Conservation (phyloP, 257 asterid species). For the Hygrophila difformis region DNA sequence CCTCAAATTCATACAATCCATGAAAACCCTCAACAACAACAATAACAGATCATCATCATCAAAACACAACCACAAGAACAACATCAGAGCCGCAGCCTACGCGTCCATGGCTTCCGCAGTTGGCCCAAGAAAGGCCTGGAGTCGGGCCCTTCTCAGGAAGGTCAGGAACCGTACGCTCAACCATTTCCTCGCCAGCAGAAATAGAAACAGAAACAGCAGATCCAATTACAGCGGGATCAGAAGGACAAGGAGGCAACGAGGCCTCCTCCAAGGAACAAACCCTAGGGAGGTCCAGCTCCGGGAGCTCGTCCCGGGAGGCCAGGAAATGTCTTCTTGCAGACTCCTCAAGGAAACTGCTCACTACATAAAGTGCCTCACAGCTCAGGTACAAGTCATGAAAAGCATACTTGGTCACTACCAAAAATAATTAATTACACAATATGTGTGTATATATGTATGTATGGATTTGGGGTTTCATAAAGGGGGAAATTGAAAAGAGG, state of each 20-base stretch:
- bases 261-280: too few relatives aligned
- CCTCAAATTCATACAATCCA: constrained; percentile 35
- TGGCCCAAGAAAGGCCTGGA: constrained; percentile 57
- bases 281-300: constrained; percentile 42
- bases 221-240: too few relatives aligned
- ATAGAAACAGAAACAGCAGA: not conserved
- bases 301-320: constrained; percentile 59
- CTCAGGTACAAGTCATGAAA: constrained; percentile 73
- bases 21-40: constrained; percentile 32
- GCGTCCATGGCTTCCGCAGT: constrained; percentile 65
- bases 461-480: too few relatives aligned
- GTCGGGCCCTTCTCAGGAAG: constrained; percentile 51
- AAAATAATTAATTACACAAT: too few relatives aligned
- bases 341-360: constrained; percentile 58
- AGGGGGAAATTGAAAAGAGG: too few relatives aligned
- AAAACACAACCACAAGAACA: not conserved
- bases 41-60: constrained; percentile 17
- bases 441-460: too few relatives aligned
- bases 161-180: constrained; percentile 21
- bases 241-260: not conserved
- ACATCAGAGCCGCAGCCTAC: constrained; percentile 48
- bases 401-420: constrained; percentile 31
- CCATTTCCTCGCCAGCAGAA: not conserved
- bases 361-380: constrained; percentile 64
- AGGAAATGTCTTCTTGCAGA: constrained; percentile 40